A percentile compares a stretch with the other conserved stretches of the same genome.
phyloP scores from a whole-genome alignment of 1,139 yeast genomes.

The Hansenula sp. region DNA sequence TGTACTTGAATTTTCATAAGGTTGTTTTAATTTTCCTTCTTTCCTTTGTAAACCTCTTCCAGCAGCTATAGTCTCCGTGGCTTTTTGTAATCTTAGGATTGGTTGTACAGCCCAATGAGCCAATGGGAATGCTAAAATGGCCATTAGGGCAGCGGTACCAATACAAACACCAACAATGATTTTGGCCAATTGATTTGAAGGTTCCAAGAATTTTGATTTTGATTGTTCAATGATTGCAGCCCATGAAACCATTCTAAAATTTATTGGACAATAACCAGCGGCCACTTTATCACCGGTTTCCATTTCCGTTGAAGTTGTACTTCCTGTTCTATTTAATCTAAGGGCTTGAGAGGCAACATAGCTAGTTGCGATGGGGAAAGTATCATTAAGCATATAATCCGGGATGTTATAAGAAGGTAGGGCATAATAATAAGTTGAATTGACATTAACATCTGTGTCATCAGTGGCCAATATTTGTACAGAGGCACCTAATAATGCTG shows the following conservation, averaged over 20 bases:
- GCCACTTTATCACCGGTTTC: conserved; percentile 49
- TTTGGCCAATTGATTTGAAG: conserved; percentile 57
- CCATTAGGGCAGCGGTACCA: conserved; percentile 74
- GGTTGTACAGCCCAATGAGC: conserved; percentile 88
- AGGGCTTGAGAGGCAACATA: conserved; percentile 41
- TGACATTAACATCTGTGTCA: conserved; percentile 19
- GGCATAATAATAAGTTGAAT: conserved; percentile 34
- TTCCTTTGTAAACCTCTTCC: conserved; percentile 32
- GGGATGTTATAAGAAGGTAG: conserved; percentile 26
- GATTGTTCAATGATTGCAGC: conserved; percentile 70
- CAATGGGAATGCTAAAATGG: conserved; percentile 71
- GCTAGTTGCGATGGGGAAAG: neutral
- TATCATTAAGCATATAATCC: conserved; percentile 16
- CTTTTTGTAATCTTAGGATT: conserved; percentile 72
- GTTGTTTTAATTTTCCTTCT: conserved; percentile 2
- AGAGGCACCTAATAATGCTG: conserved; percentile 37
- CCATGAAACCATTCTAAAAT: conserved; percentile 59
- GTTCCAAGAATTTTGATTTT: conserved; percentile 54
- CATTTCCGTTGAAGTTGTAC: conserved; percentile 41
- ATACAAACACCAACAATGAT: conserved; percentile 77
- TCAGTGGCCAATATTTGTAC: conserved; percentile 36
- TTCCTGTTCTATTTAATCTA: conserved; percentile 40
- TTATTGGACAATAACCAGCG: conserved; percentile 64
- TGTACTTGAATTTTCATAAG: neutral
- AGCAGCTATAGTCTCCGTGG: conserved; percentile 60